phyloP scores from a whole-genome alignment of 441 rosid species.

The Oxalis stricta region DNA sequence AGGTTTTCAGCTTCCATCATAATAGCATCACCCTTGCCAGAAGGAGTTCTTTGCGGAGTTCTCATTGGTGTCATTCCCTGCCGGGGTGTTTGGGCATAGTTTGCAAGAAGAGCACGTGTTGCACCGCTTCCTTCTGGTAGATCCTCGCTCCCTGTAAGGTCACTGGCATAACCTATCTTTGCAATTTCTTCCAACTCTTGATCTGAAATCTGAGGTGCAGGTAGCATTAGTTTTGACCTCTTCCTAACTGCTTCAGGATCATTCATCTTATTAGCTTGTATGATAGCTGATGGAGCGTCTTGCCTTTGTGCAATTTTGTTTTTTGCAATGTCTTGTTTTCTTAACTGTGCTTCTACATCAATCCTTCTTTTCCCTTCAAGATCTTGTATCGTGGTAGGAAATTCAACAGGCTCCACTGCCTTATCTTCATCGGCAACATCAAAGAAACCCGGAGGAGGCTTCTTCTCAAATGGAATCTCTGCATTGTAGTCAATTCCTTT shows the following conservation, averaged over 20 bases:
- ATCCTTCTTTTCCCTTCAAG: constrained; percentile 91
- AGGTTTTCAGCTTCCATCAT: constrained; percentile 99
- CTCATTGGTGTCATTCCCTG: constrained; percentile 80
- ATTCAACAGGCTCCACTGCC: constrained; percentile 58
- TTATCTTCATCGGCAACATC: constrained; percentile 89
- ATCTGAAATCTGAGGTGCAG: constrained; percentile 93
- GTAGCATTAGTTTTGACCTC: constrained; percentile 92
- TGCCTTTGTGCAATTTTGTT: constrained; percentile 89
- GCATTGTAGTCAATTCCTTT: constrained; percentile 94
- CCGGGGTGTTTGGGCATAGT: constrained; percentile 82
- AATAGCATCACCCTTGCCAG: constrained; percentile 93
- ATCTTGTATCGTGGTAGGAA: constrained; percentile 90
- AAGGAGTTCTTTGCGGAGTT: constrained; percentile 94
- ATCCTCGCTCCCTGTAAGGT: constrained; percentile 74
- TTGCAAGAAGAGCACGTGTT: constrained; percentile 86
- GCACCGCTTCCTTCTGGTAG: constrained; percentile 80
- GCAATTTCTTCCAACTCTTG: constrained; percentile 92
- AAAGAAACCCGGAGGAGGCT: constrained; percentile 88
- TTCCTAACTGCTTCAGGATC: constrained; percentile 93
- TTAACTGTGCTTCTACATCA: constrained; percentile 75
- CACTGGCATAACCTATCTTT: constrained; percentile 94
- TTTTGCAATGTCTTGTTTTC: constrained; percentile 77
- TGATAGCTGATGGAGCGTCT: constrained; percentile 86
- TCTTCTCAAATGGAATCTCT: constrained; percentile 93
- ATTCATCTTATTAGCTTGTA: constrained; percentile 94